A percentile compares a stretch with the other conserved stretches of the same genome.
phyloP scores from a whole-genome alignment of 2,329 filamentous ascomycete species.

The Aspergillus sergii region DNA sequence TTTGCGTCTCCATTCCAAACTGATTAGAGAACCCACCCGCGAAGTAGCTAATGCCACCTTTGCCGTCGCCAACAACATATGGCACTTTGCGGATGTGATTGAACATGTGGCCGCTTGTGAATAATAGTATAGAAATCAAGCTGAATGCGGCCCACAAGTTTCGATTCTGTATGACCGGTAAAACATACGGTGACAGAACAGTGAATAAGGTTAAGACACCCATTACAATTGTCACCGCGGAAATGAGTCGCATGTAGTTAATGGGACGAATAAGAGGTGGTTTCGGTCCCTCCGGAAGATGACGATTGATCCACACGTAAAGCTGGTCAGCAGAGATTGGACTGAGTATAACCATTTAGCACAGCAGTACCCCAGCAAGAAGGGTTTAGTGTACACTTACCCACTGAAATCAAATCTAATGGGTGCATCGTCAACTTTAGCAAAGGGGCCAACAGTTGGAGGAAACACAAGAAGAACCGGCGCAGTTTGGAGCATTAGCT shows the following conservation, averaged over 20 bases:
- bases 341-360: slow-evolving; percentile 46
- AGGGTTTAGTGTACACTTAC: slow-evolving; percentile 52
- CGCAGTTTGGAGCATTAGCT: slow-evolving; percentile 93
- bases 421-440: slow-evolving; percentile 69
- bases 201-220: slow-evolving; percentile 69
- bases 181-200: slow-evolving; percentile 74
- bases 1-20: slow-evolving; percentile 91
- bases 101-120: slow-evolving; percentile 98
- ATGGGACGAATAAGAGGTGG: slow-evolving; percentile 80
- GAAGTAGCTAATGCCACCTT: slow-evolving; percentile 87
- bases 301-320: slow-evolving; percentile 75
- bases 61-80: slow-evolving; percentile 83
- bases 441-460: slow-evolving; percentile 79
- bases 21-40: slow-evolving; percentile 91
- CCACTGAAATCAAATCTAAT: slow-evolving; percentile 84
- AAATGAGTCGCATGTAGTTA: slow-evolving; percentile 78
- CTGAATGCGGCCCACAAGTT: slow-evolving; percentile 93
- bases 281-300: slow-evolving; percentile 76
- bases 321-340: slow-evolving; percentile 75
- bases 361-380: slow-evolving; percentile 1
- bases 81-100: slow-evolving; percentile 97
- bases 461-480: slow-evolving; percentile 87
- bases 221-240: slow-evolving; percentile 68
- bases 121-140: slow-evolving; percentile 85
- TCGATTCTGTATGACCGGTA: slow-evolving; percentile 83